phyloP scores from a whole-genome alignment of 768 basidiomycete genomes.

The Leccinum subgranulosum region DNA sequence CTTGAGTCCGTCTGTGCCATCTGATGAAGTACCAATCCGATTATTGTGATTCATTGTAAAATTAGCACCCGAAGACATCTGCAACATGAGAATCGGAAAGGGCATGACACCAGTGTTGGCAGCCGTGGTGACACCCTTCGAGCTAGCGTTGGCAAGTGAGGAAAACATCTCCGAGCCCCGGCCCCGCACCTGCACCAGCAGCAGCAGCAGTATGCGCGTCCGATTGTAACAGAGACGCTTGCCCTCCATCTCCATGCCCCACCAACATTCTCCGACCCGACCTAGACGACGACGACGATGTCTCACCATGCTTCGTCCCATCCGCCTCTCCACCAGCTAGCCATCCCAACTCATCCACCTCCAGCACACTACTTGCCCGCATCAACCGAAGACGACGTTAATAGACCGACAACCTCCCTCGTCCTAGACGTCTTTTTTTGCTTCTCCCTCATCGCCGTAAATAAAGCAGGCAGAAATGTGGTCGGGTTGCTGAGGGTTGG shows the following conservation, averaged over 20 bases:
- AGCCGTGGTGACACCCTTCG: neutral
- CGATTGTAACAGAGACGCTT: neutral
- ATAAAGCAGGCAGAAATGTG: constrained; percentile 21
- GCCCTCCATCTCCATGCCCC: constrained; percentile 1
- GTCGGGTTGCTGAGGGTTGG: too few species aligned
- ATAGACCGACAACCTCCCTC: constrained; percentile 26
- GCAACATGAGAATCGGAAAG: constrained; percentile 19
- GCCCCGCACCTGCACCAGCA: too few species aligned
- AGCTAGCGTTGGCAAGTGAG: neutral
- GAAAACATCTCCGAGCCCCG: neutral
- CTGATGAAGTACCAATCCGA: neutral
- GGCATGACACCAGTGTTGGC: constrained; percentile 6
- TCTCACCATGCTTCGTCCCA: neutral
- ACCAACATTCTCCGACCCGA: constrained; percentile 4
- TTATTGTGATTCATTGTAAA: neutral
- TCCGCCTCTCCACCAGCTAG: too few species aligned
- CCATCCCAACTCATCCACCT: neutral
- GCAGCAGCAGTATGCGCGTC: neutral
- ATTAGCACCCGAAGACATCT: neutral
- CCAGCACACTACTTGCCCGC: constrained; percentile 6
- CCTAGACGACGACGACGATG: neutral
- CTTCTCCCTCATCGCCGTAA: constrained; percentile 19
- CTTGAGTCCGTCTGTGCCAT: constrained; percentile 4
- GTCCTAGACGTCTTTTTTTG: constrained; percentile 26
- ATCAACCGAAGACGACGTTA: constrained; percentile 19